Evolutionary conservation across 2,329 filamentous ascomycete species (phyloP).

Genomic region (Helminthosporium solani): DNA sequence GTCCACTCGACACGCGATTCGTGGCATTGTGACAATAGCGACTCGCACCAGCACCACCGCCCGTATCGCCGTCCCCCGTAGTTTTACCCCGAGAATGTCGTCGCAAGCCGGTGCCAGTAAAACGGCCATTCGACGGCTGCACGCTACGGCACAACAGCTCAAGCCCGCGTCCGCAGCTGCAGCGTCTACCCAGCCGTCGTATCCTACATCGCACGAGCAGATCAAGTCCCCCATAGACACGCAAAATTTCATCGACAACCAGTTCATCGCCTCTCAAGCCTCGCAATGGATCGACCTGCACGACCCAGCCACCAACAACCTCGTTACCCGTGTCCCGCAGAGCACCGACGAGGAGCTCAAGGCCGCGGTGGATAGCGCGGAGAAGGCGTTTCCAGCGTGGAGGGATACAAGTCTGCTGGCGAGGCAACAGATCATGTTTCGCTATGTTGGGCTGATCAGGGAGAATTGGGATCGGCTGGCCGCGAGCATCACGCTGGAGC

Average conservation of each 20-base stretch:
- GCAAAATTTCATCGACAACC: slow-evolving; percentile 79
- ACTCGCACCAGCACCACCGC: slow-evolving; percentile 38
- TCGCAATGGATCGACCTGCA: slow-evolving; percentile 75
- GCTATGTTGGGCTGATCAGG: slow-evolving; percentile 74
- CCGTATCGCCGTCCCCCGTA: slow-evolving; percentile 39
- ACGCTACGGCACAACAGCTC: slow-evolving; percentile 57
- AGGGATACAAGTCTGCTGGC: slow-evolving; percentile 68
- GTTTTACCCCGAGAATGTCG: slow-evolving; percentile 44
- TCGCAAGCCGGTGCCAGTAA: slow-evolving; percentile 38
- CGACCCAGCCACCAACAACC: slow-evolving; percentile 82
- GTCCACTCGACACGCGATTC: slow-evolving; percentile 49
- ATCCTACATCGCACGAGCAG: slow-evolving; percentile 71
- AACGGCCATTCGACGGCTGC: slow-evolving; percentile 50
- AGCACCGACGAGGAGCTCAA: slow-evolving; percentile 75
- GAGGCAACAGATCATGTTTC: slow-evolving; percentile 85
- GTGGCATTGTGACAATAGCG: slow-evolving; percentile 45
- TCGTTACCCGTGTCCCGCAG: slow-evolving; percentile 80
- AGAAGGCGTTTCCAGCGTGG: slow-evolving; percentile 75
- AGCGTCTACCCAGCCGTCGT: too few species aligned
- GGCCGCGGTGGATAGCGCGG: slow-evolving; percentile 72
- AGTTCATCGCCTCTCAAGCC: slow-evolving; percentile 68
- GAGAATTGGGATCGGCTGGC: slow-evolving; percentile 84
- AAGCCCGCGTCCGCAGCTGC: slow-evolving; percentile 52
- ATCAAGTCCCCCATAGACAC: slow-evolving; percentile 68
- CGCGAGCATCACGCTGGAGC: slow-evolving; percentile 82